A percentile compares a stretch with the other conserved stretches of the same genome.
Evolutionary conservation across 2,329 filamentous ascomycete species (phyloP).

Genomic region (Fusarium equiseti): DNA sequence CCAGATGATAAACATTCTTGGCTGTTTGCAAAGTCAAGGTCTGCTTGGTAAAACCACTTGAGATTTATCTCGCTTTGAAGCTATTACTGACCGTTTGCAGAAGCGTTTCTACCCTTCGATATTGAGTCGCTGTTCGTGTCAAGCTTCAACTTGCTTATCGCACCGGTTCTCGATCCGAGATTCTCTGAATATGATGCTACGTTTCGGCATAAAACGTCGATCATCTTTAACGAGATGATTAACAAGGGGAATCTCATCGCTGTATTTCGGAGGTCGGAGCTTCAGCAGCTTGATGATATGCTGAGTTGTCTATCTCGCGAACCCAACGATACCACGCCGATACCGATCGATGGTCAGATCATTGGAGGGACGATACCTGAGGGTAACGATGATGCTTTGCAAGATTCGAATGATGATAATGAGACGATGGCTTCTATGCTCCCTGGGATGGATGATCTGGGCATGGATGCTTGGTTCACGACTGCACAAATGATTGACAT

Average conservation of each 20-base stretch:
- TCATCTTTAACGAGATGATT: conserved; percentile 61
- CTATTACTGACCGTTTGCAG: conserved; percentile 41
- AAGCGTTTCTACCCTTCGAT: conserved; percentile 63
- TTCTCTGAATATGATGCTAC: conserved; percentile 51
- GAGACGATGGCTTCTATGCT: conserved; percentile 35
- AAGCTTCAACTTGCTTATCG: conserved; percentile 57
- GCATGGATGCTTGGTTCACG: conserved; percentile 54
- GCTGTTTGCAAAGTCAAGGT: conserved; percentile 58
- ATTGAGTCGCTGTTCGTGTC: conserved; percentile 60
- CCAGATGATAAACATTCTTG: conserved; percentile 55
- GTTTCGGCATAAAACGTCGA: conserved; percentile 58
- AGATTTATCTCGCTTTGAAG: background rate
- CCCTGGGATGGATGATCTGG: conserved; percentile 41
- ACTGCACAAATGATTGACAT: conserved; percentile 61
- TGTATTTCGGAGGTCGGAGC: conserved; percentile 57
- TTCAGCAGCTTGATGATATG: conserved; percentile 59
- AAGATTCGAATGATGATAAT: conserved; percentile 17
- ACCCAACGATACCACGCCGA: background rate
- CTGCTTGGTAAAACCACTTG: conserved; percentile 56
- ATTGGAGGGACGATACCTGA: conserved; percentile 18
- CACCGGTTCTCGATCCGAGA: conserved; percentile 51
- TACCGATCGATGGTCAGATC: conserved; percentile 29
- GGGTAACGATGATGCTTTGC: background rate
- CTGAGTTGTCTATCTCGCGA: conserved; percentile 47
- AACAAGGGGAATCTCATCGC: conserved; percentile 61